A percentile compares a stretch with the other conserved stretches of the same genome.
Evolutionary conservation across 495 filamentous ascomycete species (phyloP).

Genomic region (Aspergillus diversus): DNA sequence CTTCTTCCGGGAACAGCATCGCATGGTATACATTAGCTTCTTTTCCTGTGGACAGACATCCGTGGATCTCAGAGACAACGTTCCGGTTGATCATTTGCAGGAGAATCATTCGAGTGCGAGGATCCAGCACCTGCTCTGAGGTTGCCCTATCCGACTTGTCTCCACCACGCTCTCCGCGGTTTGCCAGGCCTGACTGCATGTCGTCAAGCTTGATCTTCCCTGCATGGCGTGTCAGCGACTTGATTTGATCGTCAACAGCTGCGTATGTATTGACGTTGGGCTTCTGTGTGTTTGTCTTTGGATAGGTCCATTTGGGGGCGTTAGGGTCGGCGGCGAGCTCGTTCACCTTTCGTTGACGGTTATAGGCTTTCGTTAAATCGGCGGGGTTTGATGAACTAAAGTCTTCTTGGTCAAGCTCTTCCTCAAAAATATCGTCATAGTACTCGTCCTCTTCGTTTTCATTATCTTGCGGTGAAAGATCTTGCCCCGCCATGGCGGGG

Average conservation of each 20-base stretch:
- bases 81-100: constrained; percentile 91
- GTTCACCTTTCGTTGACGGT: constrained; percentile 72
- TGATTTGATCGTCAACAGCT: constrained; percentile 84
- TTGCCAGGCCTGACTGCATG: constrained; percentile 55
- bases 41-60: constrained; percentile 92
- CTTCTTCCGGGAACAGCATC: constrained; percentile 52
- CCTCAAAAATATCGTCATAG: constrained; percentile 61
- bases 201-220: constrained; percentile 85
- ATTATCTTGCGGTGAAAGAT: constrained; percentile 33
- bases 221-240: constrained; percentile 80
- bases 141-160: constrained; percentile 94
- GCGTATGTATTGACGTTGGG: constrained; percentile 78
- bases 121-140: constrained; percentile 90
- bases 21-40: constrained; percentile 97
- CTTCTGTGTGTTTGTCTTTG: constrained; percentile 83
- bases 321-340: constrained; percentile 60
- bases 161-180: constrained; percentile 52
- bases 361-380: constrained; percentile 89
- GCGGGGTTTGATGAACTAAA: constrained; percentile 59
- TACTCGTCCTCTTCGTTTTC: constrained; percentile 54
- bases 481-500: constrained; percentile 43
- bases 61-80: constrained; percentile 81
- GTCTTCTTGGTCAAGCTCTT: constrained; percentile 60
- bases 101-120: constrained; percentile 90
- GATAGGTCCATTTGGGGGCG: constrained; percentile 57